Evolutionary conservation across 2,329 filamentous ascomycete species (phyloP).

Genomic region (Verticillium longisporum): DNA sequence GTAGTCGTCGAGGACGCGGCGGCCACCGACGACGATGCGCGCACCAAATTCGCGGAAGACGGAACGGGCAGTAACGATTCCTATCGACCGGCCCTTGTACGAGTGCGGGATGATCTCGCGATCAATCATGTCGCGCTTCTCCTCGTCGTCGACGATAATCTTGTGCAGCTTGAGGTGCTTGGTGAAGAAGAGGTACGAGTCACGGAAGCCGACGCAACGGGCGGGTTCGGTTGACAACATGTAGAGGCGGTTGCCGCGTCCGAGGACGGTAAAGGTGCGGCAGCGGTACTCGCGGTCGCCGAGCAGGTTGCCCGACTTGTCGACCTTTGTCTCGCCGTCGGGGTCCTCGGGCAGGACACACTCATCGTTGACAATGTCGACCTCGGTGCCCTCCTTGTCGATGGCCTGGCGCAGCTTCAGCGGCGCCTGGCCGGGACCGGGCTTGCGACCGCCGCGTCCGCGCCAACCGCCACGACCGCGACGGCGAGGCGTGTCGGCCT

Average conservation of each 20-base stretch:
- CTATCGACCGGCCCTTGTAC: slow-evolving; percentile 96
- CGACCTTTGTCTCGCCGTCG: slow-evolving; percentile 88
- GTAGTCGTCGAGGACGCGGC: slow-evolving; percentile 84
- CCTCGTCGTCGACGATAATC: slow-evolving; percentile 96
- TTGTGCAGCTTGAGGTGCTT: slow-evolving; percentile 96
- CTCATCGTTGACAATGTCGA: slow-evolving; percentile 88
- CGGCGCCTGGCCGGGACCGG: slow-evolving; percentile 62
- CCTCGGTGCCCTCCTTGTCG: slow-evolving; percentile 88
- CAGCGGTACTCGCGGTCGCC: slow-evolving; percentile 90
- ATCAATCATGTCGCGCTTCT: slow-evolving; percentile 94
- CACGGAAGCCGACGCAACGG: slow-evolving; percentile 91
- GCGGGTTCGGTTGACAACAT: slow-evolving; percentile 98
- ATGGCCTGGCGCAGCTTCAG: slow-evolving; percentile 79
- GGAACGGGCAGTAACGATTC: slow-evolving; percentile 90
- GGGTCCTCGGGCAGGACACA: slow-evolving; percentile 80
- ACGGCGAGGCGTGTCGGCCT: slow-evolving; percentile 53
- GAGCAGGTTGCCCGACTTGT: slow-evolving; percentile 76
- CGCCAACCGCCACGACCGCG: slow-evolving; percentile 67
- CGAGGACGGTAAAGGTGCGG: slow-evolving; percentile 85
- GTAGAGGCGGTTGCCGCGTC: slow-evolving; percentile 80
- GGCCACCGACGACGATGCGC: slow-evolving; percentile 86
- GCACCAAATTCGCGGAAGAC: slow-evolving; percentile 97
- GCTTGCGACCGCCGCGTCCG: slow-evolving; percentile 57
- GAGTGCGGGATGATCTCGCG: slow-evolving; percentile 94
- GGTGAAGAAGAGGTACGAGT: slow-evolving; percentile 98